Evolutionary conservation across 139 green algal genomes (phyloP).

Genomic region (Tetraselmis chui): DNA sequence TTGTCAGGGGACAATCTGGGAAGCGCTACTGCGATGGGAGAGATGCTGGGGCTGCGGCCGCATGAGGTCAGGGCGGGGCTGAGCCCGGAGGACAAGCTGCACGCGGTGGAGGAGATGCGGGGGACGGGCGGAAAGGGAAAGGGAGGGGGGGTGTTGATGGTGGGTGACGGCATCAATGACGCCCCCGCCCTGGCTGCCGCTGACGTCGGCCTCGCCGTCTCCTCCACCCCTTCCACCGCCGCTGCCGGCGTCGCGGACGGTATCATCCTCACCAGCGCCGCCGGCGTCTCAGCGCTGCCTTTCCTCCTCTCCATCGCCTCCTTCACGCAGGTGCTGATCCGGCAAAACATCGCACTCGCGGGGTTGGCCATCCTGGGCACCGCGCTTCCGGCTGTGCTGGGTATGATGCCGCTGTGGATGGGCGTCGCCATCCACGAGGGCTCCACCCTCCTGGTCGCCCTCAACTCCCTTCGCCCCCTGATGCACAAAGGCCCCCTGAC

Average conservation of each 20-base stretch:
- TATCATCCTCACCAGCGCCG: slow-evolving; percentile 60
- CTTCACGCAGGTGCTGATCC: slow-evolving; percentile 35
- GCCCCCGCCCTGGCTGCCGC: slow-evolving; percentile 61
- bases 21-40: slow-evolving; percentile 40
- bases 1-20: slow-evolving; percentile 70
- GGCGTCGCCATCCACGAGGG: slow-evolving; percentile 88
- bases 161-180: slow-evolving; percentile 76
- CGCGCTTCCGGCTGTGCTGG: slow-evolving; percentile 63
- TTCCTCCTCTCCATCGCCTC: slow-evolving; percentile 56
- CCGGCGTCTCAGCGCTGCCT: slow-evolving; percentile 64
- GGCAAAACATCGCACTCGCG: slow-evolving; percentile 78
- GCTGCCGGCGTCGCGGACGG: slow-evolving; percentile 71
- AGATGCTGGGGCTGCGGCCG: slow-evolving; percentile 43
- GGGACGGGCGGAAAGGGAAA: neutral
- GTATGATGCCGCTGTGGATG: slow-evolving; percentile 80
- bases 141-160: slow-evolving; percentile 68
- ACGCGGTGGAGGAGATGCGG: slow-evolving; percentile 19
- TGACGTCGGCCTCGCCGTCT: slow-evolving; percentile 64
- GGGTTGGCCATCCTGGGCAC: slow-evolving; percentile 56
- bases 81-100: slow-evolving; percentile 72
- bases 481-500: no score
- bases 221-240: slow-evolving; percentile 48
- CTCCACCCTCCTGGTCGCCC: slow-evolving; percentile 75
- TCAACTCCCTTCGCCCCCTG: slow-evolving; percentile 79
- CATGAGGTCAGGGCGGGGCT: slow-evolving; percentile 44